Evolutionary conservation across 169 alveolate species (phyloP).

Genomic region (Prorocentrum cordatum): DNA sequence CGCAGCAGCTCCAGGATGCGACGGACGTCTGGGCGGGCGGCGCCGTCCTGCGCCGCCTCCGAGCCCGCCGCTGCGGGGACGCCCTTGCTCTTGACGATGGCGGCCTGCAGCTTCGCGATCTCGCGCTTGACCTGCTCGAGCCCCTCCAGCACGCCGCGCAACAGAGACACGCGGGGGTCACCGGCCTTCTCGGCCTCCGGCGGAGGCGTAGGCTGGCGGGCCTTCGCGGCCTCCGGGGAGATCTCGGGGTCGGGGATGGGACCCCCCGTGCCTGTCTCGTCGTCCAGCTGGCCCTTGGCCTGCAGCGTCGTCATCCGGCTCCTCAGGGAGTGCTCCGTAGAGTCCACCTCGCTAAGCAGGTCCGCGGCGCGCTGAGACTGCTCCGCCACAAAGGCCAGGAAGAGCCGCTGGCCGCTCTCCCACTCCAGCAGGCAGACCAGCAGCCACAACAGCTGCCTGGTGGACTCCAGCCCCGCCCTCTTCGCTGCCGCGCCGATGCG

Average conservation of each 20-base stretch:
- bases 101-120: conserved; percentile 45
- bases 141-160: conserved; percentile 17
- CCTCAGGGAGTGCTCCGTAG: conserved; percentile 18
- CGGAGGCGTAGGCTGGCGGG: not conserved
- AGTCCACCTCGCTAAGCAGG: conserved; percentile 32
- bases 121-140: conserved; percentile 18
- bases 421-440: conserved; percentile 33
- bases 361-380: conserved; percentile 17
- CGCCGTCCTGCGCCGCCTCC: not conserved
- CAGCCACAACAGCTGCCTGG: not conserved
- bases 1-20: not conserved
- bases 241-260: conserved; percentile 1
- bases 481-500: not conserved
- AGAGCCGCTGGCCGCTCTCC: conserved; percentile 37
- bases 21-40: not conserved
- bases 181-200: conserved; percentile 22
- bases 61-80: not conserved
- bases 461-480: not conserved
- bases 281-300: not conserved
- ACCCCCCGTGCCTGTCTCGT: conserved; percentile 6
- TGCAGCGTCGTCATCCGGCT: conserved; percentile 34
- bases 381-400: conserved; percentile 47
- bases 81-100: conserved; percentile 10
- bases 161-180: conserved; percentile 3
- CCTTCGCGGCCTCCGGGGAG: not conserved